Evolutionary conservation across 192 early-diverging fungal genomes (phyloP), one percentile per base, ranked within the genome.

Genomic region (Gamsiella multidivaricata): DNA sequence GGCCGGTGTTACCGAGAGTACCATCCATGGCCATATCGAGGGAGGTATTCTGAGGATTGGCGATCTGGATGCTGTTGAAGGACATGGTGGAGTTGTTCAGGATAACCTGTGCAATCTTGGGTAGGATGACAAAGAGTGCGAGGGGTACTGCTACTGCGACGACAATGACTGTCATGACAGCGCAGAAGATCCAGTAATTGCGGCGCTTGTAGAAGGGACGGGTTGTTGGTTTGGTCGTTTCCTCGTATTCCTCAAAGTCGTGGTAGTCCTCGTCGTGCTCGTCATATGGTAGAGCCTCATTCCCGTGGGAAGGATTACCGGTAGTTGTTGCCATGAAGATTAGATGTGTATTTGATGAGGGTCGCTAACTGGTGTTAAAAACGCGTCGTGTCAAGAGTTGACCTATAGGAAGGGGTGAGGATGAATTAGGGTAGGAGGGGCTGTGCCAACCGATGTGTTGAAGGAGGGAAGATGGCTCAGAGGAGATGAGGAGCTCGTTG

Each of bases 161-260:
- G 28, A 69, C 11, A 28, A 88, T 76, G 29, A 83, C 78, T 4
- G 75, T 83, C 57, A 86, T 70, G 41, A 83, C 61, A 29, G 66
- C 59, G 60, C 85, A 88, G 37, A 84, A 81, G 53, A 81, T 71
- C 87, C 85, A 86, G 53, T 80, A 86, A 37, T 84, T 85, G 55
- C 81, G 84, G 32, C 83, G 73, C 33, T 81, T 82, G 47, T 86
- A 85, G 45, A 84, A 84, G 34, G 67, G 76, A 12, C 28, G 55
- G 50, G 74, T 81, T 9, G 34, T 42, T 22, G 83, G 83, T 22
- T 81, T 63, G 8, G 69, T 33, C n/a, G 71, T 65, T 36, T 80
- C 76, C 54, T 82, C 82, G 43, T 67, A 69, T 32, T 86, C 81
- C 59, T 86, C 84, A 68, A 66, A 65, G 45, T 73, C 70, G 15